Evolutionary conservation across 1,284 basidiomycete genomes (phyloP).

Genomic region (Xerocomus amazonicus): DNA sequence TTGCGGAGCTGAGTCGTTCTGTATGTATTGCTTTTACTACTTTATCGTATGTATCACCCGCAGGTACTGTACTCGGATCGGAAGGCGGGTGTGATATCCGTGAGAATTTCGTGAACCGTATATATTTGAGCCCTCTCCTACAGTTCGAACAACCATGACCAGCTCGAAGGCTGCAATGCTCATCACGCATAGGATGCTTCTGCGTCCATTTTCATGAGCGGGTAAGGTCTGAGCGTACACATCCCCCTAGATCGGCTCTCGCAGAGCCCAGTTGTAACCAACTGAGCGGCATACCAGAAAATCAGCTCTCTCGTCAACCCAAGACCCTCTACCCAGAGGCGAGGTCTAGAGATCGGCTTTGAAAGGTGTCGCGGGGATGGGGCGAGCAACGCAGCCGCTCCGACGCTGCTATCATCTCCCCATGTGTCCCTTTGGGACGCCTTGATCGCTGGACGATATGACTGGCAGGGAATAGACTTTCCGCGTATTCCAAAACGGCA

Average conservation of each 20-base stretch:
- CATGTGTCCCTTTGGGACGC: conserved; percentile 20
- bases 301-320: conserved; percentile 12
- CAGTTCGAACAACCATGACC: conserved; percentile 12
- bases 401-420: background rate
- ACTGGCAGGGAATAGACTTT: too few species aligned
- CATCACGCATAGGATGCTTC: conserved; percentile 23
- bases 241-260: conserved; percentile 33
- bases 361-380: conserved; percentile 32
- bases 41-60: too few species aligned
- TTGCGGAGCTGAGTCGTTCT: conserved; percentile 11
- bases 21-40: background rate
- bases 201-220: conserved; percentile 26
- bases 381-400: conserved; percentile 11
- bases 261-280: conserved; percentile 31
- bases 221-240: conserved; percentile 35
- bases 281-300: conserved; percentile 34
- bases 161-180: conserved; percentile 33
- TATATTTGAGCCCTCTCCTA: too few species aligned
- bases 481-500: too few species aligned
- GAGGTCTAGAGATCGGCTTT: conserved; percentile 25
- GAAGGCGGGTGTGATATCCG: background rate
- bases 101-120: background rate
- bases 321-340: conserved; percentile 28
- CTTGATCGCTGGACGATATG: background rate
- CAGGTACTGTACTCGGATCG: too few species aligned